Conservation (phyloP, 2,329 filamentous ascomycete species). For the Phialophora macrospora region DNA sequence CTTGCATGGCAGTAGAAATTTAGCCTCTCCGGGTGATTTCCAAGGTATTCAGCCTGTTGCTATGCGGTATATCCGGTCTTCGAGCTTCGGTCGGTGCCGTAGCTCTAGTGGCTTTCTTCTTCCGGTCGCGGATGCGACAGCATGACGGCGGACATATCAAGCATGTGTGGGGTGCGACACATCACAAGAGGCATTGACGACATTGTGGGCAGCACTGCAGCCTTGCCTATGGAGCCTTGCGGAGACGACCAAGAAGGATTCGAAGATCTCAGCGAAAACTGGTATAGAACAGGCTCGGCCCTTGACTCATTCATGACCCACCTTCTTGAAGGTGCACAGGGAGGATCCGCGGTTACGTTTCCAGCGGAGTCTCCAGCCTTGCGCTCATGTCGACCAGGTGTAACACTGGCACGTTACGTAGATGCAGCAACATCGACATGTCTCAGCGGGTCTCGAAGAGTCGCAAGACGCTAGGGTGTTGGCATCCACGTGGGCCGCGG, state of each 20-base stretch:
- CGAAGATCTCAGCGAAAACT: background rate
- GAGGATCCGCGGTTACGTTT: background rate
- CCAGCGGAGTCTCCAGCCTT: slow-evolving; percentile 16
- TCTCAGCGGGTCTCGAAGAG: slow-evolving; percentile 1
- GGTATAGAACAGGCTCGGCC: background rate
- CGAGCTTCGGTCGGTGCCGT: slow-evolving; percentile 1
- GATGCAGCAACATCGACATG: background rate
- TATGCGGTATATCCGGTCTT: background rate
- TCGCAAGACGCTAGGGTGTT: background rate
- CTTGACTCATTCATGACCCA: slow-evolving; percentile 7
- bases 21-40: slow-evolving; percentile 18
- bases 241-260: background rate
- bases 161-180: background rate
- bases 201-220: background rate
- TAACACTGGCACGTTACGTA: slow-evolving; percentile 5
- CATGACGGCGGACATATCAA: background rate
- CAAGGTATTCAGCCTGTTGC: slow-evolving; percentile 11
- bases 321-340: background rate
- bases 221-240: background rate
- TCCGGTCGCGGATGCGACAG: background rate
- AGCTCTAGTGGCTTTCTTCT: background rate
- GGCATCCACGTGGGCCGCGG: background rate
- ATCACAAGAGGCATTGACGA: background rate
- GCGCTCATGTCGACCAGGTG: slow-evolving; percentile 5
- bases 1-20: slow-evolving; percentile 9